These are phyloP conservation scores for Ceratocystiopsis sp. DNA, from an alignment of 2,329 filamentous ascomycete species.

Conservation along the genomic window DNA sequence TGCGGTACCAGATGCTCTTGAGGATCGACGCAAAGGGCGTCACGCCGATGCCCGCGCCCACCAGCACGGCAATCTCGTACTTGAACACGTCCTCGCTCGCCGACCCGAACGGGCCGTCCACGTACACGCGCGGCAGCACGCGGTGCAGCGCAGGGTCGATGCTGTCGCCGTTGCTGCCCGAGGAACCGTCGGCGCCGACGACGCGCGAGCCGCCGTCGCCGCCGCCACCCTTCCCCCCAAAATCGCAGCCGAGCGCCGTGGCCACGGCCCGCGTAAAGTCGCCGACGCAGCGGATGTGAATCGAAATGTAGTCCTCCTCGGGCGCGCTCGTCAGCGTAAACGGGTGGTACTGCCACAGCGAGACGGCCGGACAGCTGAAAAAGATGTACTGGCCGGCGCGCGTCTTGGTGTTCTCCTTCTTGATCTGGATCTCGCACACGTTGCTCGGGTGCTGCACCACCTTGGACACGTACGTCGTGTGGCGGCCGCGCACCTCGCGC, in stretches of 20 bases:
- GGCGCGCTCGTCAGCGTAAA: constrained; percentile 77
- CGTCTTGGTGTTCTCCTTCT: constrained; percentile 74
- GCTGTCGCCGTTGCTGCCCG: constrained; percentile 27
- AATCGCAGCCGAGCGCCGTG: constrained; percentile 57
- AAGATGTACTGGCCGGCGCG: constrained; percentile 77
- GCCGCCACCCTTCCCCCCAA: constrained; percentile 39
- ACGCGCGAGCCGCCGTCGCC: constrained; percentile 43
- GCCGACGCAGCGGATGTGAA: constrained; percentile 69
- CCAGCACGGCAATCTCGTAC: constrained; percentile 64
- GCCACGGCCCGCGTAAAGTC: constrained; percentile 62
- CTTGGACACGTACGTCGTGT: constrained; percentile 77
- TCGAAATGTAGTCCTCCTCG: constrained; percentile 79
- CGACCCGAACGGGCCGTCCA: constrained; percentile 73
- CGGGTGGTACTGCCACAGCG: constrained; percentile 76
- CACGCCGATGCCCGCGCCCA: constrained; percentile 68
- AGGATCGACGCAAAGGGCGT: constrained; percentile 78
- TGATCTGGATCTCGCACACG: constrained; percentile 81
- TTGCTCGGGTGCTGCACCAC: constrained; percentile 81
- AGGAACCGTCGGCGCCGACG: constrained; percentile 48
- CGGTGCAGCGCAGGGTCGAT: constrained; percentile 56
- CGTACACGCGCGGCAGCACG: constrained; percentile 62
- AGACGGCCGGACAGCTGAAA: constrained; percentile 72
- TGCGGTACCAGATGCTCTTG: constrained; percentile 86
- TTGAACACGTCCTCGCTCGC: constrained; percentile 84
- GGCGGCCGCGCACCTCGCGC: constrained; percentile 60